A percentile compares a stretch with the other conserved stretches of the same genome.
Evolutionary conservation across 164 flowering plant species (phyloP).

Genomic region (Pachysandra terminalis): DNA sequence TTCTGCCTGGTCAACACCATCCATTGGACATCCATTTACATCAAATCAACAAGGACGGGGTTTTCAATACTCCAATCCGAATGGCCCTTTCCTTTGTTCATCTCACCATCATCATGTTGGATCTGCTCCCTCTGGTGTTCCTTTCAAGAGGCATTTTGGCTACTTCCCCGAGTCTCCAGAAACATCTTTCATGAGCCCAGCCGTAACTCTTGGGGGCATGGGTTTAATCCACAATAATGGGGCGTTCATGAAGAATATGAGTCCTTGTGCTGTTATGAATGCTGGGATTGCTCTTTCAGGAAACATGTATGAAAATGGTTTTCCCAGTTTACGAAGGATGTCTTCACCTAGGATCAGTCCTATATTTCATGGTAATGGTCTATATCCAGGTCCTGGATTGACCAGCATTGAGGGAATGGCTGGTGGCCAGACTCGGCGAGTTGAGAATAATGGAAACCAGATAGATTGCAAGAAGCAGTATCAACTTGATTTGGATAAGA

Average conservation of each 20-base stretch:
- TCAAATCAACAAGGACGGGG: slow-evolving; percentile 53
- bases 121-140: slow-evolving; percentile 90
- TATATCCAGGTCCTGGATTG: slow-evolving; percentile 40
- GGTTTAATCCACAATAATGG: slow-evolving; percentile 49
- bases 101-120: slow-evolving; percentile 74
- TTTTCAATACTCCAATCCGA: slow-evolving; percentile 43
- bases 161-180: slow-evolving; percentile 69
- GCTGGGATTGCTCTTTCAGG: slow-evolving; percentile 46
- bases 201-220: slow-evolving; percentile 48
- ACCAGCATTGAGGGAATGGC: slow-evolving; percentile 42
- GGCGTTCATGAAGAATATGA: slow-evolving; percentile 48
- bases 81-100: slow-evolving; percentile 42
- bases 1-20: slow-evolving; percentile 51
- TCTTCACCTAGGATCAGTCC: slow-evolving; percentile 62
- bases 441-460: slow-evolving; percentile 56
- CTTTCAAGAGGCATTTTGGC: slow-evolving; percentile 65
- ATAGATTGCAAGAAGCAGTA: slow-evolving; percentile 74
- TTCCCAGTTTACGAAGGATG: slow-evolving; percentile 61
- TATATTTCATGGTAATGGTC: slow-evolving; percentile 45
- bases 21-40: slow-evolving; percentile 44
- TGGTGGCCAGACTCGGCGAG: slow-evolving; percentile 61
- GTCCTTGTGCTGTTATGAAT: slow-evolving; percentile 42
- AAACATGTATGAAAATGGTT: slow-evolving; percentile 60
- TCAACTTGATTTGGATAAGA: slow-evolving; percentile 91
- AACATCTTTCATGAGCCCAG: slow-evolving; percentile 44